A percentile compares a stretch with the other conserved stretches of the same genome.
These are phyloP conservation scores for Hanseniaspora meyeri DNA, from an alignment of 805 yeast species.

Conservation along the genomic window DNA sequence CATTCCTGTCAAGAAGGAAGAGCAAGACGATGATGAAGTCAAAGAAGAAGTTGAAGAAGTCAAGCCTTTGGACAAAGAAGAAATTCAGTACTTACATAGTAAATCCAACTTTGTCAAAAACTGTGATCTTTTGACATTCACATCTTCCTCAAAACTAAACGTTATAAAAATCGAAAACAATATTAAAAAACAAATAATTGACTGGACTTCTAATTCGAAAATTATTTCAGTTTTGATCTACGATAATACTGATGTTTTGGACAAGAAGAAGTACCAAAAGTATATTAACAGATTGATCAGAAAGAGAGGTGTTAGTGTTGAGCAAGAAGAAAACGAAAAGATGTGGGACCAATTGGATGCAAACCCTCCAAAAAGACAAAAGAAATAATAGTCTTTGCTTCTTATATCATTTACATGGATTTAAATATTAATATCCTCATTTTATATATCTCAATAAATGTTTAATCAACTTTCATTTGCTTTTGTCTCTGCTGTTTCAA, in stretches of 20 bases:
- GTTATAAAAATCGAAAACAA: background rate
- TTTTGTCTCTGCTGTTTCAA: too few species aligned
- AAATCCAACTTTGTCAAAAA: conserved; percentile 10
- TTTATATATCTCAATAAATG: too few species aligned
- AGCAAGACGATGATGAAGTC: background rate
- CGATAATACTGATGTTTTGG: conserved; percentile 14
- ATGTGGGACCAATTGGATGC: conserved; percentile 21
- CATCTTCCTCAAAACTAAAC: conserved; percentile 1
- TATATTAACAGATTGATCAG: conserved; percentile 29
- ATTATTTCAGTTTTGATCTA: conserved; percentile 3
- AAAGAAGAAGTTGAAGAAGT: background rate
- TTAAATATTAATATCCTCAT: too few species aligned
- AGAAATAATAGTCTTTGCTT: background rate
- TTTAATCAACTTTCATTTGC: background rate
- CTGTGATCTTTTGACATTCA: background rate
- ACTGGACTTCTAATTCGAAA: conserved; percentile 35
- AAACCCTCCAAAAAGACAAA: conserved; percentile 2
- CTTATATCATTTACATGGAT: too few species aligned
- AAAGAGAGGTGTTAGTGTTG: conserved; percentile 27
- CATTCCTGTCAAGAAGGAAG: background rate
- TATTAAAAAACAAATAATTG: background rate
- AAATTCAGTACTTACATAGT: background rate
- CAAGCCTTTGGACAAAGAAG: conserved; percentile 3
- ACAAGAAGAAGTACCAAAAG: conserved; percentile 21
- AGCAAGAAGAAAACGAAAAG: conserved; percentile 29